Evolutionary conservation across 441 rosid species (phyloP).

Genomic region (Hura crepitans): DNA sequence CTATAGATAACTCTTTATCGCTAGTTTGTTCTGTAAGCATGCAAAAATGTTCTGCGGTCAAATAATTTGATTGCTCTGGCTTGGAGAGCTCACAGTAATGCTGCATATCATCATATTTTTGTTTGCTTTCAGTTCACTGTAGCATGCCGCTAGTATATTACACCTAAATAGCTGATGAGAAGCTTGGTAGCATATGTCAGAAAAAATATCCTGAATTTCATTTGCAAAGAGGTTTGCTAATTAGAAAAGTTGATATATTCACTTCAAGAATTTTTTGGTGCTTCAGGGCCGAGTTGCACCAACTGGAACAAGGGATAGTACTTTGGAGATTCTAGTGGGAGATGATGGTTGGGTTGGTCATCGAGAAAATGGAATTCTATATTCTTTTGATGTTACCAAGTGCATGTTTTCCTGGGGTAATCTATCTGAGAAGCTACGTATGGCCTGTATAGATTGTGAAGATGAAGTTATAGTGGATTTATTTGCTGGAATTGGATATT

Average conservation of each 20-base stretch:
- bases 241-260: conserved; percentile 9
- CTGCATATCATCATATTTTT: neutral
- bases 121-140: neutral
- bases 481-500: conserved; percentile 94
- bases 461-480: conserved; percentile 74
- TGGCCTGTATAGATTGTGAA: conserved; percentile 59
- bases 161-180: neutral
- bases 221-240: conserved; percentile 1
- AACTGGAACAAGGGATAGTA: conserved; percentile 79
- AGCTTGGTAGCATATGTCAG: neutral
- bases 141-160: neutral
- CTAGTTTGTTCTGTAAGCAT: neutral
- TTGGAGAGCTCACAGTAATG: neutral
- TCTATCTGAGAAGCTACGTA: conserved; percentile 95
- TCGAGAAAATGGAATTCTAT: conserved; percentile 74
- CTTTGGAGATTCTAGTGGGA: conserved; percentile 75
- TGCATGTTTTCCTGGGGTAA: conserved; percentile 99
- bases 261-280: conserved; percentile 22
- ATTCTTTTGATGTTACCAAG: conserved; percentile 84
- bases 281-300: conserved; percentile 74
- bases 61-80: neutral
- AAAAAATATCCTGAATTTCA: neutral
- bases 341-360: conserved; percentile 88
- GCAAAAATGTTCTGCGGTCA: neutral
- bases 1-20: neutral